Base-by-base conservation (phyloP, 202 grass and related monocot genomes). In the Hordeum pubiflorum region DNA sequence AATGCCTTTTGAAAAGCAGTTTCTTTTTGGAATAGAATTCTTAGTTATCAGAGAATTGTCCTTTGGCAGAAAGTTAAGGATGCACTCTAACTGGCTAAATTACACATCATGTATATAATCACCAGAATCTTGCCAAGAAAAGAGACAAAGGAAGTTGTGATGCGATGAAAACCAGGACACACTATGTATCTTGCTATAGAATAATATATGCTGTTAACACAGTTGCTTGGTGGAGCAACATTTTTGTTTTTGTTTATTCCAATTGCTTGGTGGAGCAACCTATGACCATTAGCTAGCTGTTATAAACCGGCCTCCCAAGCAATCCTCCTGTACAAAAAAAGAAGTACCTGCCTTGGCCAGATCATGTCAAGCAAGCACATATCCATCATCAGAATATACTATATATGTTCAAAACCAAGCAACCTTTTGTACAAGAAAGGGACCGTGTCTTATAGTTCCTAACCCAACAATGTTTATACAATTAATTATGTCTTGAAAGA, bases 371-470 rank as follows among this genome's bases (percentile, higher is more conserved):
- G 22, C 69, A 72, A 72, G 57, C 20, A 59, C 69, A 72, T 15
- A 17, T 72, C 6, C 23, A 50, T 44, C 41, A 71, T 29, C 7
- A 46, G 13, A 69, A 6, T 43, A 69, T 13, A 46, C 9, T 71
- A 58, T 23, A 46, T 17, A 71, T 46, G 39, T 46, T 46, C 38
- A 40, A 69, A 69, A 68, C 5, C 64, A 66, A 69, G 61, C 6
- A 9, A n/a, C 32, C 50, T 58, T 58, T 31, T 31, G 72, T 75
- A 75, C 72, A 76, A 76, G 73, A 26, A 76, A 31, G 55, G 36
- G 52, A 59, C 15, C 34, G 20, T 76, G 3, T 26, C 34, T 17
- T 58, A 34, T 21, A 48, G 12, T 5, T 46, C 14, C 21, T 33
- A 54, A 52, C 14, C 0, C 3, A 9, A 39, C 38, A 37, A 59